Percentiles rank a stretch among this genome's conserved stretches.
These are phyloP conservation scores for Physcomitrellopsis africana DNA, from an alignment of 225 moss, liverwort and hornwort genomes.

Conservation along the genomic window DNA sequence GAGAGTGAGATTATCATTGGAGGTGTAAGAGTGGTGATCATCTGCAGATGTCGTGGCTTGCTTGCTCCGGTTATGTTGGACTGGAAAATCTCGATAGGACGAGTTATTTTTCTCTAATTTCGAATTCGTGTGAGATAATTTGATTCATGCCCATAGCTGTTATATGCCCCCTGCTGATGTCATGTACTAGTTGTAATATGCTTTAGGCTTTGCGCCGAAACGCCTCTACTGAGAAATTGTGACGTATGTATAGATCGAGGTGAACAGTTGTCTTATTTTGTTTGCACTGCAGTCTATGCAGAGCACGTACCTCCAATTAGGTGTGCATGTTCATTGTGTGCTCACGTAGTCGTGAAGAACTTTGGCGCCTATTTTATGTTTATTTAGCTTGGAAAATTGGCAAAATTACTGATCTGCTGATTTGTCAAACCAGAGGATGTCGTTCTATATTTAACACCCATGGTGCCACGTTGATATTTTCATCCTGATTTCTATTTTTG, in stretches of 20 bases:
- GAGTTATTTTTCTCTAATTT: too few species aligned
- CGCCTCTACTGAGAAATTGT: too few species aligned
- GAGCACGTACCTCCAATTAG: background rate
- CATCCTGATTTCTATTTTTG: background rate
- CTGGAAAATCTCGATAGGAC: too few species aligned
- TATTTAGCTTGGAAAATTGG: background rate
- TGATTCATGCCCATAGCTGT: too few species aligned
- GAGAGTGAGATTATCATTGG: background rate
- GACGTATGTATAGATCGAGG: background rate
- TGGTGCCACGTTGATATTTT: background rate
- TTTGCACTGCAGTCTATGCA: background rate
- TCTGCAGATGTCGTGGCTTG: background rate
- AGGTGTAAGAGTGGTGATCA: slow-evolving; percentile 1
- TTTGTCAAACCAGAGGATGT: background rate
- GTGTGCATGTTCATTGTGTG: background rate
- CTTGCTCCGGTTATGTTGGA: too few species aligned
- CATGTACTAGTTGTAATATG: too few species aligned
- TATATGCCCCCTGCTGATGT: too few species aligned
- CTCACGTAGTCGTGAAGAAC: background rate
- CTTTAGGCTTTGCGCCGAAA: too few species aligned
- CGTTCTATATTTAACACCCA: background rate
- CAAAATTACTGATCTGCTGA: background rate
- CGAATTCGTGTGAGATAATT: too few species aligned
- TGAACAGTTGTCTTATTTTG: background rate
- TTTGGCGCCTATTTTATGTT: slow-evolving; percentile 1